Evolutionary conservation across 2,329 filamentous ascomycete genomes (phyloP).

Genomic region (Aureobasidium sp.): DNA sequence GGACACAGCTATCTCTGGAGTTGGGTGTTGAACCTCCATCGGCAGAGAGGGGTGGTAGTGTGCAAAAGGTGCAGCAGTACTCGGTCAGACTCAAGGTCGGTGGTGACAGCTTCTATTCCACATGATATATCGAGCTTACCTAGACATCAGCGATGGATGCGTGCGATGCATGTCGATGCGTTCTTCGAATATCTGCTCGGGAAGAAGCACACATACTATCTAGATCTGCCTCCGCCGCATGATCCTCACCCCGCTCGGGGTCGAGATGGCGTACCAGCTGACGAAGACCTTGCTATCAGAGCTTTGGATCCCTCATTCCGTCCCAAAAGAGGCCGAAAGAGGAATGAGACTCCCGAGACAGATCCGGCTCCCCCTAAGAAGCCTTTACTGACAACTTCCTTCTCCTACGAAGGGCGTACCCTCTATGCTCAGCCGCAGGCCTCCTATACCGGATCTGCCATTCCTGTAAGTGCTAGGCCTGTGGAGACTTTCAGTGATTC

Average conservation of each 20-base stretch:
- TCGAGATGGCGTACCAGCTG: constrained; percentile 73
- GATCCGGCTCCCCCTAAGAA: constrained; percentile 21
- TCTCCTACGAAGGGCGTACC: constrained; percentile 14
- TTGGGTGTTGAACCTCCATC: constrained; percentile 85
- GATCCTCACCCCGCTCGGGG: constrained; percentile 57
- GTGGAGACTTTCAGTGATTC: constrained; percentile 45
- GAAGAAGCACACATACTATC: constrained; percentile 73
- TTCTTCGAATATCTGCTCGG: constrained; percentile 87
- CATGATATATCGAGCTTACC: not conserved
- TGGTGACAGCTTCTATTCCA: constrained; percentile 20
- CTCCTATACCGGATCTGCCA: constrained; percentile 46
- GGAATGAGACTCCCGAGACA: constrained; percentile 23
- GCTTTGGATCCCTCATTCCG: constrained; percentile 71
- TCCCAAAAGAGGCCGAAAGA: constrained; percentile 54
- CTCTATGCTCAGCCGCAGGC: constrained; percentile 35
- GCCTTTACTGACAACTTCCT: constrained; percentile 14
- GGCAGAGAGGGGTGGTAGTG: constrained; percentile 68
- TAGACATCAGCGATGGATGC: constrained; percentile 67
- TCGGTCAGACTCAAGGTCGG: constrained; percentile 79
- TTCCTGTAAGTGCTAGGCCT: constrained; percentile 48
- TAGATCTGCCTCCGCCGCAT: constrained; percentile 60
- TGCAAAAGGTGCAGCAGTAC: constrained; percentile 92
- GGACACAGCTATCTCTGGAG: constrained; percentile 78
- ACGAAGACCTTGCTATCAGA: constrained; percentile 82
- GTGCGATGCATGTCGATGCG: constrained; percentile 88